A percentile compares a stretch with the other conserved stretches of the same genome.
Evolutionary conservation across 805 yeast species (phyloP).

Genomic region (Yarrowia bubula): DNA sequence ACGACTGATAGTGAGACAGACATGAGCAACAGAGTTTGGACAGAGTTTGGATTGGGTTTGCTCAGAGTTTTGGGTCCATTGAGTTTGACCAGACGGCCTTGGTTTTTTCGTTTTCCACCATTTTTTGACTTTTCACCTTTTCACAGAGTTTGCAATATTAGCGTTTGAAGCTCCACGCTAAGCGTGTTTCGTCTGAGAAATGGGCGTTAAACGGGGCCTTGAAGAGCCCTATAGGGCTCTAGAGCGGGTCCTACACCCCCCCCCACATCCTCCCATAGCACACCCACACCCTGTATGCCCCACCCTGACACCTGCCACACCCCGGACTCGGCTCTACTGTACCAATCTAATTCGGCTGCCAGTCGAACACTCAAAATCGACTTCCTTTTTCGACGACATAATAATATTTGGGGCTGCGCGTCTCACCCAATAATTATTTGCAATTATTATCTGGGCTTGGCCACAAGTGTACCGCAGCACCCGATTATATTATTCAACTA

Average conservation of each 20-base stretch:
- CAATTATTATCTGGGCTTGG: conserved; percentile 6
- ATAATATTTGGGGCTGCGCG: conserved; percentile 8
- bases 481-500: conserved; percentile 7
- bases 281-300: no score
- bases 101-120: not conserved
- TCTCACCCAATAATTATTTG: not conserved
- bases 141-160: conserved; percentile 12
- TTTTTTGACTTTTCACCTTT: not conserved
- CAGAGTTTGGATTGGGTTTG: conserved; percentile 3
- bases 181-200: conserved; percentile 8
- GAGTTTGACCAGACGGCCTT: not conserved
- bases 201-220: not conserved
- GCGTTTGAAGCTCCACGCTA: not conserved
- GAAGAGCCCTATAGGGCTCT: not conserved
- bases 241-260: no score
- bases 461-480: conserved; percentile 18
- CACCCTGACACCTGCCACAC: not conserved
- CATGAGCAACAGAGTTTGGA: conserved; percentile 11
- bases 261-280: no score
- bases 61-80: not conserved
- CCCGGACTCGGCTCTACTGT: conserved; percentile 18
- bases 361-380: conserved; percentile 11
- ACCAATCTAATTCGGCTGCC: conserved; percentile 24
- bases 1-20: conserved; percentile 22
- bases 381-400: conserved; percentile 16